Evolutionary conservation across 805 yeast genomes (phyloP).

Genomic region (Cyberlindnera saturnus): DNA sequence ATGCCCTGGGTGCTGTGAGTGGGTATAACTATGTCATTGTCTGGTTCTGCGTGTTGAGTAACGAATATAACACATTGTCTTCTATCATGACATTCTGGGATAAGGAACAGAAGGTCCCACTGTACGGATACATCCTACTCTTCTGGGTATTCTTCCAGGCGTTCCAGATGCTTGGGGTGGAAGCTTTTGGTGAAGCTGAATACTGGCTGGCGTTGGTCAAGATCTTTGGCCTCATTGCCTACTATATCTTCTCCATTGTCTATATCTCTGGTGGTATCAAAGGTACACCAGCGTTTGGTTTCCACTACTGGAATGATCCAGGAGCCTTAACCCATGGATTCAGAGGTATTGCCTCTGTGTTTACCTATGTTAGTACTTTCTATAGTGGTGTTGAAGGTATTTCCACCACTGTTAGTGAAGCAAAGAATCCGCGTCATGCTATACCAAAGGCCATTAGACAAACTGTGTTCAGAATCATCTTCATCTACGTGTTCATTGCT

Average conservation of each 20-base stretch:
- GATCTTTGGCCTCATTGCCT: slow-evolving; percentile 41
- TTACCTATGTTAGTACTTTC: slow-evolving; percentile 68
- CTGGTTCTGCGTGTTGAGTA: slow-evolving; percentile 52
- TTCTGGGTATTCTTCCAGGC: slow-evolving; percentile 47
- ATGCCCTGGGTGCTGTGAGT: slow-evolving; percentile 49
- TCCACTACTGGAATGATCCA: slow-evolving; percentile 28
- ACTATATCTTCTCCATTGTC: slow-evolving; percentile 43
- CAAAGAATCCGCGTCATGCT: slow-evolving; percentile 60
- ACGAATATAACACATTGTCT: slow-evolving; percentile 50
- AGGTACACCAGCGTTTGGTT: slow-evolving; percentile 28
- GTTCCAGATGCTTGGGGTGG: slow-evolving; percentile 47
- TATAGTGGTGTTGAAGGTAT: slow-evolving; percentile 75
- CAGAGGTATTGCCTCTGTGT: slow-evolving; percentile 51
- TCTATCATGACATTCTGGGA: slow-evolving; percentile 38
- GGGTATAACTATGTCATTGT: slow-evolving; percentile 51
- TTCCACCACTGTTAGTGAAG: slow-evolving; percentile 70
- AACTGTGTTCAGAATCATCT: slow-evolving; percentile 55
- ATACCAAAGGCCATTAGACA: slow-evolving; percentile 68
- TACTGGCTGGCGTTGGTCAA: slow-evolving; percentile 48
- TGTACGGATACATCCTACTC: slow-evolving; percentile 48
- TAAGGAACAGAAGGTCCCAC: slow-evolving; percentile 46
- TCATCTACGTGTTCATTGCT: slow-evolving; percentile 57
- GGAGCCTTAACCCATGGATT: slow-evolving; percentile 37
- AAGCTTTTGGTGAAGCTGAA: slow-evolving; percentile 52
- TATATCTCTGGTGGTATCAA: slow-evolving; percentile 37